Conservation (phyloP, 805 yeast genomes). For the Candida nemodendra region DNA sequence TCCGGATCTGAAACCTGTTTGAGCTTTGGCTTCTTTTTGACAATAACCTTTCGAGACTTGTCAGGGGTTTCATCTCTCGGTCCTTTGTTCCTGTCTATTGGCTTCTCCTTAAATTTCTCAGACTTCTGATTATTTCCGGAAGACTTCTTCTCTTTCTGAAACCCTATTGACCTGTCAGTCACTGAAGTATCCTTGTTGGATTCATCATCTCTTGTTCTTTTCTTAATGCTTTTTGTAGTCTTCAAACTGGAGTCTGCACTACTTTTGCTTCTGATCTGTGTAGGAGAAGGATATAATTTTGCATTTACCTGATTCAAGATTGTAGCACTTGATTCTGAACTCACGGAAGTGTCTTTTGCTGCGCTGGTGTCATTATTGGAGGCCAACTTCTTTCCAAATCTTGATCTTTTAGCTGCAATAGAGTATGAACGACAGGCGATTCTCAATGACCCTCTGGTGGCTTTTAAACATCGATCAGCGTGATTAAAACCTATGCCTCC, state of each 20-base stretch:
- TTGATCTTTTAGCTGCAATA: conserved; percentile 11
- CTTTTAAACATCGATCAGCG: too few species aligned
- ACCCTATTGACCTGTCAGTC: background rate
- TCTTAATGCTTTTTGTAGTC: background rate
- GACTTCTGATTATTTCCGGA: background rate
- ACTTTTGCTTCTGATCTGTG: background rate
- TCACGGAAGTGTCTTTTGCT: background rate
- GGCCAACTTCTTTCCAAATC: conserved; percentile 12
- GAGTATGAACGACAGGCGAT: conserved; percentile 1
- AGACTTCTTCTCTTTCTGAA: background rate
- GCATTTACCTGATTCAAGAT: background rate
- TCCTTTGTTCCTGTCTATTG: background rate
- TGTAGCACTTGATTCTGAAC: background rate
- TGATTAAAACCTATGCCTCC: too few species aligned
- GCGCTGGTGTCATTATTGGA: background rate
- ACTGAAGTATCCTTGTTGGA: background rate
- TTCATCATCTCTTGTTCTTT: background rate
- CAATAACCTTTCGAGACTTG: too few species aligned
- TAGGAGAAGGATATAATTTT: background rate
- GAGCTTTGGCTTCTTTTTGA: conserved; percentile 10
- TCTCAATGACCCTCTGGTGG: background rate
- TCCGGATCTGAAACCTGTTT: background rate
- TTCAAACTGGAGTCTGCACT: background rate
- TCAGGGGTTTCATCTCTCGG: too few species aligned
- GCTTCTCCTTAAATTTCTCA: background rate